These are phyloP conservation scores for Abortiporus biennis DNA, from an alignment of 1,284 basidiomycete genomes.

Conservation along the genomic window DNA sequence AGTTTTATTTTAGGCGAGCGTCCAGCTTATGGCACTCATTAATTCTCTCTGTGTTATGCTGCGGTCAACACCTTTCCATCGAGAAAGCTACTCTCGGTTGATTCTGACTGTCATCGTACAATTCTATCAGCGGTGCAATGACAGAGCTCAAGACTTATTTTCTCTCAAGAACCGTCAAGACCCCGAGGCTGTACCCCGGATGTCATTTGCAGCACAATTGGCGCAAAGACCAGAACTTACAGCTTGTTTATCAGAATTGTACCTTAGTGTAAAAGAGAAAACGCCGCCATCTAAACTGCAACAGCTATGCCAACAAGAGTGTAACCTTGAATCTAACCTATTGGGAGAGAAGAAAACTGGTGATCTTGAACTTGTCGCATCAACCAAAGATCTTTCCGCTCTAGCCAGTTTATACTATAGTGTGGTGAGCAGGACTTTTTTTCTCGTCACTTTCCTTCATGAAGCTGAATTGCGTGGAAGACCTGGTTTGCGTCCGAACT, in stretches of 20 bases:
- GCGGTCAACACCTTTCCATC: constrained; percentile 90
- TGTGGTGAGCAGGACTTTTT: constrained; percentile 72
- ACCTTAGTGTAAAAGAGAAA: constrained; percentile 33
- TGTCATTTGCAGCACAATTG: constrained; percentile 78
- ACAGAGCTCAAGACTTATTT: constrained; percentile 77
- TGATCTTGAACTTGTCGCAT: constrained; percentile 70
- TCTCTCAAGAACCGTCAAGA: constrained; percentile 33
- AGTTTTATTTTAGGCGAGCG: constrained; percentile 52
- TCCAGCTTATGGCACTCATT: constrained; percentile 84
- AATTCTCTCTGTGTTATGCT: constrained; percentile 94
- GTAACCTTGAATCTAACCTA: constrained; percentile 65
- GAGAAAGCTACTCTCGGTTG: constrained; percentile 90
- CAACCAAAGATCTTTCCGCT: constrained; percentile 70
- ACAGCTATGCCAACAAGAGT: constrained; percentile 71
- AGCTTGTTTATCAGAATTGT: constrained; percentile 61
- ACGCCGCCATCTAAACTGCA: constrained; percentile 34
- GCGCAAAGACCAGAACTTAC: constrained; percentile 79
- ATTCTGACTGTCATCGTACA: constrained; percentile 95
- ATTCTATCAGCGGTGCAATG: constrained; percentile 92
- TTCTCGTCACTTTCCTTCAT: neutral
- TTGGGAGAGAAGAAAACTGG: constrained; percentile 47
- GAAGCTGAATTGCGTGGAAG: constrained; percentile 31
- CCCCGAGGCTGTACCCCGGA: constrained; percentile 33
- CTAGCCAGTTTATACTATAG: constrained; percentile 83
- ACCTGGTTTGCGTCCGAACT: constrained; percentile 79